Conservation (phyloP, 2,329 filamentous ascomycete genomes). For the Trichoderma arundinaceum region DNA sequence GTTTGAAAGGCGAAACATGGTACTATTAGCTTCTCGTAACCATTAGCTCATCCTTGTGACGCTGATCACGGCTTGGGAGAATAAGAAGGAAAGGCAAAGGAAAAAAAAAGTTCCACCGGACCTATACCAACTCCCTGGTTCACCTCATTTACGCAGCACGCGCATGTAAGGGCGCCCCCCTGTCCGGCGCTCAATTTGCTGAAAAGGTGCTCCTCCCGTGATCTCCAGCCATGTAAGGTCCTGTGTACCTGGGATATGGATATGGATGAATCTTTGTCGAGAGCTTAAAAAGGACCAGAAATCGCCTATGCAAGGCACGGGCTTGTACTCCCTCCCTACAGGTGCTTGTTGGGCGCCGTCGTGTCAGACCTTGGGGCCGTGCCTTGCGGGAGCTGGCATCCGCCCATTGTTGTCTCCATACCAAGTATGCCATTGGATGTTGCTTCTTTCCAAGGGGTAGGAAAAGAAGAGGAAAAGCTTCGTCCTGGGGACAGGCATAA, state of each 20-base stretch:
- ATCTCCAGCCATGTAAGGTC: not conserved
- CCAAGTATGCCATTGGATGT: not conserved
- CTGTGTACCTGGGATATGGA: constrained; percentile 2
- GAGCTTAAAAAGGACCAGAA: constrained; percentile 6
- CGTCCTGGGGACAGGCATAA: too few species aligned
- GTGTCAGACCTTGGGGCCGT: constrained; percentile 5
- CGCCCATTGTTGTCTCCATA: not conserved
- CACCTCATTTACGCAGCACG: constrained; percentile 16
- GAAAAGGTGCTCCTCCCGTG: constrained; percentile 4
- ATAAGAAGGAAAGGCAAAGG: not conserved
- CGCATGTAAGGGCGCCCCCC: constrained; percentile 9
- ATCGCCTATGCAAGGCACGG: constrained; percentile 29
- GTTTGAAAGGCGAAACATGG: constrained; percentile 8
- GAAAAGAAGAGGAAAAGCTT: too few species aligned
- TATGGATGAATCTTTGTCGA: not conserved
- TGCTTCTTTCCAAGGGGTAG: not conserved
- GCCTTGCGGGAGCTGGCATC: not conserved
- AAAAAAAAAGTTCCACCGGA: not conserved
- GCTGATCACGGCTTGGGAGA: not conserved
- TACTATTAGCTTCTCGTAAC: not conserved
- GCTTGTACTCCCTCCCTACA: constrained; percentile 4
- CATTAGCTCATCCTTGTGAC: not conserved
- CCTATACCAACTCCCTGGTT: constrained; percentile 17
- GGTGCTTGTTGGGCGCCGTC: not conserved
- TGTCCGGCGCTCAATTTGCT: constrained; percentile 16